Conservation (phyloP, 768 basidiomycete species). For the Tephrocybe sp. region DNA sequence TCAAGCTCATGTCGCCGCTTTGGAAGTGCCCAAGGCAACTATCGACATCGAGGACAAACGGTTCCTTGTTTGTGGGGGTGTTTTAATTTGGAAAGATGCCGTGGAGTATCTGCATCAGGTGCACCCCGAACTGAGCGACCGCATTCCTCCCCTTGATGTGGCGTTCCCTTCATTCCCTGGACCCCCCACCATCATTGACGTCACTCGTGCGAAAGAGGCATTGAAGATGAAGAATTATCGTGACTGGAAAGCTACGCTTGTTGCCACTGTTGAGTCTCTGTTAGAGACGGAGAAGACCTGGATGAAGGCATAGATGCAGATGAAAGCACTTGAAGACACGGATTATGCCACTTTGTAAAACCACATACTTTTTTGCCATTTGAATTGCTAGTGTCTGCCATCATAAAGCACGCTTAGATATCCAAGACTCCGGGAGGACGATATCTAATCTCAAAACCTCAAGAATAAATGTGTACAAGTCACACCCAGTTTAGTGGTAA, state of each 20-base stretch:
- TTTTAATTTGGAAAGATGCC: constrained; percentile 19
- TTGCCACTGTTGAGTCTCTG: constrained; percentile 13
- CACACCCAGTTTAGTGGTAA: no score
- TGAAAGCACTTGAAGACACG: no score
- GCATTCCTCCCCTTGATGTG: constrained; percentile 16
- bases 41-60: constrained; percentile 28
- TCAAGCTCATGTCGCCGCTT: constrained; percentile 28
- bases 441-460: no score
- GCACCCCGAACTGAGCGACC: constrained; percentile 24
- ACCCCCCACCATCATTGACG: constrained; percentile 12
- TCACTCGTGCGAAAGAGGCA: constrained; percentile 11
- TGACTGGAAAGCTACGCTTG: constrained; percentile 16
- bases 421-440: no score
- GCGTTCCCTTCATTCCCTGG: constrained; percentile 10
- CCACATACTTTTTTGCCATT: no score
- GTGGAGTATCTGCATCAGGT: constrained; percentile 23
- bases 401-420: no score
- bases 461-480: no score
- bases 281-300: constrained; percentile 19
- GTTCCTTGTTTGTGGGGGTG: constrained; percentile 25
- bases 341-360: no score
- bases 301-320: constrained; percentile 6
- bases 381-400: no score
- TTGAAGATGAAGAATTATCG: constrained; percentile 18
- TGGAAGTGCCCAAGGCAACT: constrained; percentile 20